Base-by-base conservation (phyloP, 306 rosid genomes). In the Prinsepia uniflora region DNA sequence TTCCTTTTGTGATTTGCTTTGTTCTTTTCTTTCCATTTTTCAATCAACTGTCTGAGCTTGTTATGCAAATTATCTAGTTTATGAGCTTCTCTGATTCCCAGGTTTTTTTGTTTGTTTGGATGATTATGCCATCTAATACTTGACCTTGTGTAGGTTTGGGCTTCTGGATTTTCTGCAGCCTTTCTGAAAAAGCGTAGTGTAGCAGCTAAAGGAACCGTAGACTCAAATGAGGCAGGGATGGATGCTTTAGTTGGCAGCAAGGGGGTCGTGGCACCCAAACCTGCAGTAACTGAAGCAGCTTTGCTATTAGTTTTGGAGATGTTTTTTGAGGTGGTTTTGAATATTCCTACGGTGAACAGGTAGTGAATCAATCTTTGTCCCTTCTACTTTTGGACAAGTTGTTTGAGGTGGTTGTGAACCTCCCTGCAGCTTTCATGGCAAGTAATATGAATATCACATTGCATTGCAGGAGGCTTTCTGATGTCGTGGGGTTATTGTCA, bases 161-260 rank as follows among this genome's bases (percentile, higher is more conserved):
- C 99, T 59, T 95, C 96, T 46, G 99, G 99, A 74, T 95, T 95
- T 90, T 89, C 97, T 60, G 97, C 99, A 70, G 97, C 99, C 3
- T 86, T 95, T 71, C 83, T 95, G 54, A 95, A 95, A 83, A 95
- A 91, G 85, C 86, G 58, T 24, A 95, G 99, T 61, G 83, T 89
- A 20, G 95, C 96, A 70, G 85, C 97, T 50, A 91, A 87, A 78
- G 92, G 97, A 68, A 68, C 65, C 50, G 47, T 45, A 6, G 63
- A 76, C 72, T 65, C 84, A 2, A 74, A 76, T 66, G 85, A 79
- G 45, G 74, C 80, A 15, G 84, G 79, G 62, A 83, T 77, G 62
- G 79, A 81, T 50, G 84, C 80, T 69, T 75, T 84, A 70, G 70
- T 66, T 48, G 81, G 75, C 73, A 74, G 72, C 63, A 76, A 75